Evolutionary conservation across 2,329 filamentous ascomycete species (phyloP).

Genomic region (Raffaelea albimanens): DNA sequence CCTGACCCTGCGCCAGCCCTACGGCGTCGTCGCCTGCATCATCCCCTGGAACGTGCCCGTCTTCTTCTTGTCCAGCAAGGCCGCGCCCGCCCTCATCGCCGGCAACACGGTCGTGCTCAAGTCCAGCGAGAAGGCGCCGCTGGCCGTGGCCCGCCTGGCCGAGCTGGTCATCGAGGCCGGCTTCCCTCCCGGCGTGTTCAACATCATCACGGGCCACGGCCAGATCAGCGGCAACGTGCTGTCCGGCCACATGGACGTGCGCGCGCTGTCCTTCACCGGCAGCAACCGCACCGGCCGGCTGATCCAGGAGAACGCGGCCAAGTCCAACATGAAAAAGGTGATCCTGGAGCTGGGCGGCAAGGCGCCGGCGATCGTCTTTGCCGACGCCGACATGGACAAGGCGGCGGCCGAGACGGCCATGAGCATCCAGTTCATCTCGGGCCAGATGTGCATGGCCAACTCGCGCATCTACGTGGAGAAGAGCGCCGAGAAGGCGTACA

Average conservation of each 20-base stretch:
- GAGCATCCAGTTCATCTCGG: constrained; percentile 31
- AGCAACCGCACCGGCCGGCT: constrained; percentile 47
- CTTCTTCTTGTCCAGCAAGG: constrained; percentile 57
- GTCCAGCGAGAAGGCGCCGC: constrained; percentile 47
- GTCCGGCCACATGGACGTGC: constrained; percentile 26
- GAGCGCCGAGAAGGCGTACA: constrained; percentile 19
- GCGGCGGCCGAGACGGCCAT: constrained; percentile 37
- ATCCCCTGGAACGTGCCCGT: constrained; percentile 60
- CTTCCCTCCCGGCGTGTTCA: constrained; percentile 61
- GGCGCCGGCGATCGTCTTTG: constrained; percentile 49
- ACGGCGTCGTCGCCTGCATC: constrained; percentile 44
- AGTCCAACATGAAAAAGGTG: constrained; percentile 51
- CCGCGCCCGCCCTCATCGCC: constrained; percentile 51
- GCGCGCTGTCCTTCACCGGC: constrained; percentile 56
- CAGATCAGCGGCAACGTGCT: constrained; percentile 12
- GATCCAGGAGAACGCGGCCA: constrained; percentile 51
- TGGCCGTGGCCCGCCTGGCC: constrained; percentile 46
- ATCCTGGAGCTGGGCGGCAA: constrained; percentile 53
- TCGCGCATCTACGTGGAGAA: constrained; percentile 36
- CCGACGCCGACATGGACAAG: constrained; percentile 47
- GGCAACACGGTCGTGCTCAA: constrained; percentile 49
- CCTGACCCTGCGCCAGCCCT: constrained; percentile 38
- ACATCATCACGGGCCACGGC: constrained; percentile 57
- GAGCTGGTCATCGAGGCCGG: constrained; percentile 56
- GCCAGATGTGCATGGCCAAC: constrained; percentile 40